Percentiles rank a stretch among this genome's conserved stretches.
Evolutionary conservation across 2,329 filamentous ascomycete species (phyloP).

Genomic region (Claviceps sp.): DNA sequence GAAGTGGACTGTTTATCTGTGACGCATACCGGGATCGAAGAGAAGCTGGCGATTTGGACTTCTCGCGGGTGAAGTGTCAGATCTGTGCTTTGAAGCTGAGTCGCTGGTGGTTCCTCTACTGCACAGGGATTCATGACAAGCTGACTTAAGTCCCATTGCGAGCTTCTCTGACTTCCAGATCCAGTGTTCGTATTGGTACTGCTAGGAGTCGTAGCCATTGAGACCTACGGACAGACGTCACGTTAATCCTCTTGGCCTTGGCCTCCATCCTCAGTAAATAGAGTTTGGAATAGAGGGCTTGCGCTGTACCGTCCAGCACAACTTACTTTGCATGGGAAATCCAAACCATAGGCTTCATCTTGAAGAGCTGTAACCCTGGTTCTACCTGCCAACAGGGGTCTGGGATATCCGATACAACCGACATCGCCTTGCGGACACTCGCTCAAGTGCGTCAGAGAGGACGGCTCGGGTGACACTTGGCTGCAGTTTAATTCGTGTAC

Average conservation of each 20-base stretch:
- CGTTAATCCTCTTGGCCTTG: background rate
- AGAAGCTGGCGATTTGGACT: background rate
- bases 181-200: background rate
- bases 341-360: background rate
- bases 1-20: background rate
- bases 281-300: background rate
- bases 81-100: background rate
- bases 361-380: background rate
- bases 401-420: too few relatives aligned
- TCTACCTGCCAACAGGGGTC: background rate
- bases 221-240: background rate
- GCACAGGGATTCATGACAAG: background rate
- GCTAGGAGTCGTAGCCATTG: background rate
- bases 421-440: background rate
- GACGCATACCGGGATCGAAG: background rate
- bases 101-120: background rate
- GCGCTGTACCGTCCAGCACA: background rate
- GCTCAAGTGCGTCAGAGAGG: background rate
- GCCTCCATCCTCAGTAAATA: background rate
- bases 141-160: background rate
- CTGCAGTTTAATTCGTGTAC: background rate
- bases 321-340: background rate
- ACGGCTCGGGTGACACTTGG: background rate
- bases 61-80: background rate
- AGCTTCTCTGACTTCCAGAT: background rate